Conservation (phyloP, 2,329 filamentous ascomycete species). For the Trichoderma pleuroti region DNA sequence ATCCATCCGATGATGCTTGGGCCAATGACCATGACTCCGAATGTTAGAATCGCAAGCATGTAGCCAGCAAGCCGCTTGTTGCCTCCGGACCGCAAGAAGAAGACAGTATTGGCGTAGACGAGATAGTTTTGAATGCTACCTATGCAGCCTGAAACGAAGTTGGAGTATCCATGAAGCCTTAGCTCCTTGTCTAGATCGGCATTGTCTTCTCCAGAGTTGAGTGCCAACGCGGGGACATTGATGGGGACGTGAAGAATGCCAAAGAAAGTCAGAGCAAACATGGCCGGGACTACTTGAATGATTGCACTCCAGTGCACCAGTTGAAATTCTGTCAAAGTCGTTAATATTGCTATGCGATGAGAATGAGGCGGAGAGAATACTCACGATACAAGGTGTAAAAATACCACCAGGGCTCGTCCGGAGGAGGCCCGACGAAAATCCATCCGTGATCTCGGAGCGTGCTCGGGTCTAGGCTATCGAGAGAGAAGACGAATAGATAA, state of each 20-base stretch:
- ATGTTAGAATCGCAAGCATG: conserved; percentile 76
- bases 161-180: conserved; percentile 88
- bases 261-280: conserved; percentile 97
- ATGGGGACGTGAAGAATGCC: conserved; percentile 96
- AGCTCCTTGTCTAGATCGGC: conserved; percentile 87
- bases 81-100: conserved; percentile 92
- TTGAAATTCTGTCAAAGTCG: conserved; percentile 61
- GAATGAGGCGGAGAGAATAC: conserved; percentile 29
- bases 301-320: conserved; percentile 81
- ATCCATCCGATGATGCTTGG: conserved; percentile 90
- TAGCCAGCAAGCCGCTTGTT: conserved; percentile 81
- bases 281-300: conserved; percentile 80
- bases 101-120: conserved; percentile 95
- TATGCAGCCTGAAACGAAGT: conserved; percentile 78
- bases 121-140: conserved; percentile 97
- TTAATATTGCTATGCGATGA: background rate
- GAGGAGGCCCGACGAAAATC: conserved; percentile 85
- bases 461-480: conserved; percentile 65
- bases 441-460: conserved; percentile 71
- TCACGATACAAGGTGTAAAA: conserved; percentile 94
- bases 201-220: conserved; percentile 89
- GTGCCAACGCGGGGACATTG: conserved; percentile 89
- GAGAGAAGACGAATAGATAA: conserved; percentile 69
- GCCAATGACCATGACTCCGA: conserved; percentile 78
- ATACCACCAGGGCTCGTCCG: conserved; percentile 90